Evolutionary conservation across 1,284 basidiomycete species (phyloP), one percentile per base, ranked within the genome.

Genomic region (Trametes hirsuta): DNA sequence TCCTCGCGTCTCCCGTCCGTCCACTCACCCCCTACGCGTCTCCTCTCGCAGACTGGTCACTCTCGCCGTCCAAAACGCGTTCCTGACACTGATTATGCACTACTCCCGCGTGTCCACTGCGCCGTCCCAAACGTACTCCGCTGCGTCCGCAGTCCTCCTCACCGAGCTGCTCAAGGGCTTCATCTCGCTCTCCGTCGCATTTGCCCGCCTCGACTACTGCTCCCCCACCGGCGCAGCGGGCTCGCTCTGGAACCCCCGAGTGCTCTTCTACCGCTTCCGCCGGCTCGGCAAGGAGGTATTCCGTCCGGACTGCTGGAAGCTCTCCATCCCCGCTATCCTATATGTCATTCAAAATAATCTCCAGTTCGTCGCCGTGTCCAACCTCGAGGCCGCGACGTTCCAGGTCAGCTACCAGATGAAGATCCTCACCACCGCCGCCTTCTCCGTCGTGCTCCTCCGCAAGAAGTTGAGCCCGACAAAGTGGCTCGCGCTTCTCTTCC

Each of bases 371-470:
- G 96, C 96, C 12, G 91, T 93, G 22, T 90, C 90, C 58, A 97
- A 98, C 74, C 83, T 98, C 60, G 93, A 95, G 61, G 94, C 94
- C 21, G 94, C 96, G 12, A 96, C 95, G 21, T 98, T 98, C 78
- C 93, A 95, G 74, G 93, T 96, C 70, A 94, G 91, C 55, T 97
- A 97, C 76, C 94, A 97, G 76, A 95, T 96, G 93, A 97, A 98
- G 80, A 97, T 98, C 69, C 86, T 98, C 63, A 98, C 96, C 34
- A 98, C 96, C 11, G 96, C 96, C 15, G 92, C 89, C 47, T 98
- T 97, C 76, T 96, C 93, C 42, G 95, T 98, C 61, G 81, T 84
- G 65, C 78, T 88, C 50, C 83, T 86, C 72, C 74, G 80, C 76
- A 57, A 57, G 55, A 50, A 35, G 55, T 48, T 57, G 21, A 45